phyloP scores from a whole-genome alignment of 306 rosid genomes.

The Comarum palustre region DNA sequence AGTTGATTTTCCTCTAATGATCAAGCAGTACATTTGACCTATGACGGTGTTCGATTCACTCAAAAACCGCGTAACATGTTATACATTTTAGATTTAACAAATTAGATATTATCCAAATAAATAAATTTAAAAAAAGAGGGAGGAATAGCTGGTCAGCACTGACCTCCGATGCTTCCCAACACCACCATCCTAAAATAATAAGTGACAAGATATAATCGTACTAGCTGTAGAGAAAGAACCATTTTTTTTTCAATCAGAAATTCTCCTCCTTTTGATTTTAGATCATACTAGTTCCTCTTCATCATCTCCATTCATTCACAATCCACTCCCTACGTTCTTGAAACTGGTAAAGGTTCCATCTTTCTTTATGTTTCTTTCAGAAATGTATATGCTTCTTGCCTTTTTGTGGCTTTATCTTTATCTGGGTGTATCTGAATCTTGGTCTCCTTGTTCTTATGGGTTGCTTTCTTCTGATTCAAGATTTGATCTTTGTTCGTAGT shows the following conservation, averaged over 20 bases:
- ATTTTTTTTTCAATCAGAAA: neutral
- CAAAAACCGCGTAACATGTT: neutral
- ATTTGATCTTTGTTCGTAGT: slow-evolving; percentile 14
- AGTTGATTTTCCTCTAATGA: no score
- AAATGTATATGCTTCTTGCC: neutral
- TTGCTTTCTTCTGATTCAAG: slow-evolving; percentile 10
- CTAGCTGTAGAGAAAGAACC: slow-evolving; percentile 20
- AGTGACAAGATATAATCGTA: neutral
- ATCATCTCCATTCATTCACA: neutral
- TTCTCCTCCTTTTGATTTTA: neutral
- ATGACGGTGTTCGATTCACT: no score
- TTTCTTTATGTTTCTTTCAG: slow-evolving; percentile 4
- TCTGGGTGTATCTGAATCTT: slow-evolving; percentile 5
- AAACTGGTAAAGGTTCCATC: slow-evolving; percentile 28
- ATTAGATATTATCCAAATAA: no score
- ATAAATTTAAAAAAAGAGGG: neutral
- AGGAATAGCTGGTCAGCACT: slow-evolving; percentile 67
- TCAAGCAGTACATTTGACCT: no score
- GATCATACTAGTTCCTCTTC: slow-evolving; percentile 1
- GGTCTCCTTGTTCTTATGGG: neutral
- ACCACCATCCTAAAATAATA: slow-evolving; percentile 60
- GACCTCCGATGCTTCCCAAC: slow-evolving; percentile 74
- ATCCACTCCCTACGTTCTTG: neutral
- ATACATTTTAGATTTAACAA: neutral
- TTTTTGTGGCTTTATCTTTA: neutral